Base-by-base conservation (phyloP, 306 rosid species). In the Cucurbita maxima region DNA sequence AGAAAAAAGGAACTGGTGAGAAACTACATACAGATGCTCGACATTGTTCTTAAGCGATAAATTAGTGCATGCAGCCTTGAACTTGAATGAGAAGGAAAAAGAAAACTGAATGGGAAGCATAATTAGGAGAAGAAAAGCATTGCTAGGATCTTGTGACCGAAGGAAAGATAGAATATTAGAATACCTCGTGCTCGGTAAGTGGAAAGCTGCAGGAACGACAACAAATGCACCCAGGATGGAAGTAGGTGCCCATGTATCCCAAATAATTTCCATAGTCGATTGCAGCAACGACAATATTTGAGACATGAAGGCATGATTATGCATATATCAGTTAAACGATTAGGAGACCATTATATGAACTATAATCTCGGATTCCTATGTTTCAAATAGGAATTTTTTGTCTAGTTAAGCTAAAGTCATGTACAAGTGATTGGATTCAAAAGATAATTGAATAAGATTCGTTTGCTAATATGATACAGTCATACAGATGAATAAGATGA, bases 141-240 rank as follows among this genome's bases (percentile, higher is more conserved):
- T 44, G 38, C 20, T 22, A 68, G 5, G 8, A 14, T 47, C 56
- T 47, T 22, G 57, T 47, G 73, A 45, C 13, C 38, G 8, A 20
- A 47, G 36, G 52, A 47, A 47, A 13, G 58, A 25, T 47, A 73
- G 61, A 8, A 8, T 37, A 61, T 61, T 61, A 15, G 20, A 61
- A 51, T 84, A 92, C 98, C 98, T 90, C 96, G 22, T 82, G 87
- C 81, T 90, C 97, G 12, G 89, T 87, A 63, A 93, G 88, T 34
- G 98, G 96, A 41, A 53, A 81, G 66, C 78, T 77, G 58, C 98
- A 93, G 56, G 88, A 84, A 77, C 78, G 86, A 80, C 98, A 93
- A 12, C 90, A 40, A 74, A 93, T 88, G 84, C 98, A 93, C 13
- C 79, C 82, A 6, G 96, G 97, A 83, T 93, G 98, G 76, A 79